Conservation (phyloP, 1,284 basidiomycete genomes). For the Puccinia brachypodii region DNA sequence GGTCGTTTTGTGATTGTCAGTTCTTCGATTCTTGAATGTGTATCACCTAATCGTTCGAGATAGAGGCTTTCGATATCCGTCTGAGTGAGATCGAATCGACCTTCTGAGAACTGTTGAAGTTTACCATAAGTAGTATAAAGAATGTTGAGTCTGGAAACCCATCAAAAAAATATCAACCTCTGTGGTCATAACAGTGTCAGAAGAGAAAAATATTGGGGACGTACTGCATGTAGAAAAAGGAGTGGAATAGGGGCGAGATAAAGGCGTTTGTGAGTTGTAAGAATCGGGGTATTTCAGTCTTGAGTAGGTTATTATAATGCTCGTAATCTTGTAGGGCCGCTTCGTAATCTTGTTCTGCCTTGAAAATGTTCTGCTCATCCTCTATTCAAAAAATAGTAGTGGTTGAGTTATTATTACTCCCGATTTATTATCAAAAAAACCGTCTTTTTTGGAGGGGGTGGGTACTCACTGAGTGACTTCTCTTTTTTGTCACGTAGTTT, state of each 20-base stretch:
- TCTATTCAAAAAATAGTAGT: conserved; percentile 48
- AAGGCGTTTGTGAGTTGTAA: conserved; percentile 82
- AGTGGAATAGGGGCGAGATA: conserved; percentile 94
- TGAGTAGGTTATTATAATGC: conserved; percentile 88
- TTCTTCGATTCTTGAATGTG: conserved; percentile 63
- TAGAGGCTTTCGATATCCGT: conserved; percentile 76
- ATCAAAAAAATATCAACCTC: no score
- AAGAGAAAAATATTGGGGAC: conserved; percentile 16
- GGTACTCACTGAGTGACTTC: conserved; percentile 53
- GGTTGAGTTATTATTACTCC: conserved; percentile 57
- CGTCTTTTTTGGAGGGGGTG: background rate
- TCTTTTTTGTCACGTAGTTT: conserved; percentile 93
- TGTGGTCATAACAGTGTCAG: background rate
- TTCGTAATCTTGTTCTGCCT: conserved; percentile 99
- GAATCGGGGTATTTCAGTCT: conserved; percentile 89
- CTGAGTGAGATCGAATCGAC: conserved; percentile 74
- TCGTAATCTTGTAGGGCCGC: conserved; percentile 93
- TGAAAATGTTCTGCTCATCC: conserved; percentile 57
- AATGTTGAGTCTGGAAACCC: conserved; percentile 80
- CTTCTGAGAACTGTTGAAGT: conserved; percentile 79
- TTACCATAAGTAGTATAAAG: conserved; percentile 92
- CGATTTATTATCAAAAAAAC: conserved; percentile 93
- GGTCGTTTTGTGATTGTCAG: conserved; percentile 70
- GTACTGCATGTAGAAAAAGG: conserved; percentile 99
- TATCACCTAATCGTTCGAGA: conserved; percentile 74